A percentile compares a stretch with the other conserved stretches of the same genome.
Evolutionary conservation across 148 eudicot species (phyloP).

Genomic region (Rhododendron molle): DNA sequence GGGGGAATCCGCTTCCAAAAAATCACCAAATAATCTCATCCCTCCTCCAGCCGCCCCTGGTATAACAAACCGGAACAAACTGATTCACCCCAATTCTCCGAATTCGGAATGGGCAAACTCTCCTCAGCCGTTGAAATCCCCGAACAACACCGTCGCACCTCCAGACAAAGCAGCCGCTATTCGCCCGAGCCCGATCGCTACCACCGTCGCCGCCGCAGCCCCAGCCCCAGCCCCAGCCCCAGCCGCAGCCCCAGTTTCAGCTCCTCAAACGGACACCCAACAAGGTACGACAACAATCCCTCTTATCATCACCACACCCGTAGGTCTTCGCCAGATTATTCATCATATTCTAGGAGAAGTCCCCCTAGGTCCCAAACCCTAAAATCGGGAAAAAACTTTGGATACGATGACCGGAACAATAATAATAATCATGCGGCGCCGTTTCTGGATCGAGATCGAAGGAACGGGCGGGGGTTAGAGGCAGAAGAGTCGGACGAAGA

Average conservation of each 20-base stretch:
- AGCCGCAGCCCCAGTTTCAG: not conserved
- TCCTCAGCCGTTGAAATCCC: conserved; percentile 52
- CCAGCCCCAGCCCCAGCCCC: conserved; percentile 18
- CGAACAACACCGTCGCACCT: conserved; percentile 24
- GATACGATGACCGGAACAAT: conserved; percentile 24
- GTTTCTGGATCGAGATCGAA: conserved; percentile 44
- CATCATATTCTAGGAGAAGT: conserved; percentile 25
- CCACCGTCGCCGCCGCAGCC: conserved; percentile 26
- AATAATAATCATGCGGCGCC: conserved; percentile 20
- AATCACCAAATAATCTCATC: not conserved
- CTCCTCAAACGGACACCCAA: conserved; percentile 24
- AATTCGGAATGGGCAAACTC: conserved; percentile 38
- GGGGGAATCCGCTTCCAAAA: too few relatives aligned
- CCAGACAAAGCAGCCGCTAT: conserved; percentile 16
- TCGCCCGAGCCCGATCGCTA: conserved; percentile 33
- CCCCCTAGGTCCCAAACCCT: conserved; percentile 34
- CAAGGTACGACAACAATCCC: conserved; percentile 37
- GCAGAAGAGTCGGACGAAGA: conserved; percentile 75
- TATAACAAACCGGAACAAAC: not conserved
- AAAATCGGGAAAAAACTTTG: conserved; percentile 14
- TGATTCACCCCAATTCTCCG: too few relatives aligned
- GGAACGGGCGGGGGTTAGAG: conserved; percentile 37
- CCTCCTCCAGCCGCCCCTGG: not conserved
- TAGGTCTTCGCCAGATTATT: conserved; percentile 38
- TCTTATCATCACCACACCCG: conserved; percentile 22